Evolutionary conservation across 805 yeast genomes (phyloP).

Genomic region (Torulaspora microellipsoides): DNA sequence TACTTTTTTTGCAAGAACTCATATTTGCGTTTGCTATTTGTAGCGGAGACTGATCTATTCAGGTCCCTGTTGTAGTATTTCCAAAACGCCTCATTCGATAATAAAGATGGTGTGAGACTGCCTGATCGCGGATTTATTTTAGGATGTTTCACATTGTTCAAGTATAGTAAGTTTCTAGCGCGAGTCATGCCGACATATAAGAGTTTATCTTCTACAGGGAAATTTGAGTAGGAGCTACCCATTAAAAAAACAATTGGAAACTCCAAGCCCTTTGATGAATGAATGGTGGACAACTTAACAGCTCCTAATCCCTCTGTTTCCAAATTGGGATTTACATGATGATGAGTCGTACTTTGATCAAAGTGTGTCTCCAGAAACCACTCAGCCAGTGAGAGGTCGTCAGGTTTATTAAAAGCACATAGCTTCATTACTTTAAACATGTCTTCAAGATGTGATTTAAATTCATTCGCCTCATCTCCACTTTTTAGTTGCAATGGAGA

Average conservation of each 20-base stretch:
- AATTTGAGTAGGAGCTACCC: constrained; percentile 11
- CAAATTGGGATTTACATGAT: constrained; percentile 2
- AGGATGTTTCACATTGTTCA: constrained; percentile 21
- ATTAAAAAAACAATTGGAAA: constrained; percentile 62
- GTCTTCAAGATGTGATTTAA: constrained; percentile 33
- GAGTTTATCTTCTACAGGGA: constrained; percentile 38
- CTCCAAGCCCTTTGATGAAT: constrained; percentile 70
- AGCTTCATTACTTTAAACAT: constrained; percentile 37
- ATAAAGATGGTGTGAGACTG: background rate
- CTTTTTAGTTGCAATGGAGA: constrained; percentile 16
- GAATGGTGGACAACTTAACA: constrained; percentile 62
- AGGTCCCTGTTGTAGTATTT: constrained; percentile 28
- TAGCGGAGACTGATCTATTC: constrained; percentile 1
- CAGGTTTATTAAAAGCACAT: constrained; percentile 26
- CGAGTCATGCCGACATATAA: constrained; percentile 66
- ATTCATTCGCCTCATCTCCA: constrained; percentile 24
- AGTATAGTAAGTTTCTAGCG: constrained; percentile 42
- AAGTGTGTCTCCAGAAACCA: constrained; percentile 35
- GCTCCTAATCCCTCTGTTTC: constrained; percentile 16
- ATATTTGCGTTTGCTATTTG: constrained; percentile 5
- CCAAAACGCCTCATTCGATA: constrained; percentile 27
- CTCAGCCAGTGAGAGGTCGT: constrained; percentile 22
- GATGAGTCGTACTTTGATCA: constrained; percentile 21
- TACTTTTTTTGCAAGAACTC: constrained; percentile 12
- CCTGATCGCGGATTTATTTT: background rate